phyloP scores from a whole-genome alignment of 139 green algal species.

The Eudorina sp. region DNA sequence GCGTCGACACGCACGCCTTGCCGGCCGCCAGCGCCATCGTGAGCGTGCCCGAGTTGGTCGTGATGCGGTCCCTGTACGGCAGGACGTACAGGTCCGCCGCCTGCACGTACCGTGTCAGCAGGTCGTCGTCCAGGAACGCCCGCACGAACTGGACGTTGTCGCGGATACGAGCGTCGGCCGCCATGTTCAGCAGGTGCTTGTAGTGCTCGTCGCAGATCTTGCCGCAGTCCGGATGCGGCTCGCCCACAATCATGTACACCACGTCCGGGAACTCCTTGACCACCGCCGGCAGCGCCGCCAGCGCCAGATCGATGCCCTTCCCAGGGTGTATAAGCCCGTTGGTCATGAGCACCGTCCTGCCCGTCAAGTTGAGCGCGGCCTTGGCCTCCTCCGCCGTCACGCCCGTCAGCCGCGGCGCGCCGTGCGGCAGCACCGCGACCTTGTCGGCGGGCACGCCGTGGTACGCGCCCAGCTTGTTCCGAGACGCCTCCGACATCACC shows the following conservation, averaged over 20 bases:
- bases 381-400: background rate
- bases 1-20: background rate
- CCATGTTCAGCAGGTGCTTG: background rate
- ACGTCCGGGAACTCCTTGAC: background rate
- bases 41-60: background rate
- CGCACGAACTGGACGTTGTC: background rate
- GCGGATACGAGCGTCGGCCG: background rate
- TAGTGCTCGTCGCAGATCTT: background rate
- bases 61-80: slow-evolving; percentile 1
- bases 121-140: background rate
- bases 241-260: background rate
- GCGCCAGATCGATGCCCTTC: background rate
- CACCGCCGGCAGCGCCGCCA: background rate
- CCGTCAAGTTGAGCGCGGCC: background rate
- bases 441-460: background rate
- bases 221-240: slow-evolving; percentile 1
- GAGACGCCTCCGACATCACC: background rate
- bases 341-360: background rate
- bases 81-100: background rate
- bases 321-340: slow-evolving; percentile 2
- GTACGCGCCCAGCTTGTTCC: slow-evolving; percentile 13
- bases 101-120: background rate
- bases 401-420: background rate
- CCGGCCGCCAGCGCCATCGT: background rate
- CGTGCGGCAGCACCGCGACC: background rate